Conservation (phyloP, 768 basidiomycete species). For the Gautieria morchelliformis region DNA sequence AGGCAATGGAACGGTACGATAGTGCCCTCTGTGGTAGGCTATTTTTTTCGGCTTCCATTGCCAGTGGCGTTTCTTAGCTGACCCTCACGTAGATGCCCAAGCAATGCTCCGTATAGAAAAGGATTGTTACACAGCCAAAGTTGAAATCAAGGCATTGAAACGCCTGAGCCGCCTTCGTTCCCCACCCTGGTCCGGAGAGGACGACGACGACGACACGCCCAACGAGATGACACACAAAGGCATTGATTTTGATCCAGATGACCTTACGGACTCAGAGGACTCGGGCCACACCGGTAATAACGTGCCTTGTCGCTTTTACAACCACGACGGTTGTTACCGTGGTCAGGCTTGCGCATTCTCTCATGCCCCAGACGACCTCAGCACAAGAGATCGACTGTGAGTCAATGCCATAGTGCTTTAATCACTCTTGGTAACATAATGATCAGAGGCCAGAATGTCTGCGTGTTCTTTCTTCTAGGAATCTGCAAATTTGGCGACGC, state of each 20-base stretch:
- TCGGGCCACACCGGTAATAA: conserved; percentile 10
- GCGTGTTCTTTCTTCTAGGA: background rate
- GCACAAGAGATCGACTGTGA: conserved; percentile 12
- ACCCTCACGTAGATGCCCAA: background rate
- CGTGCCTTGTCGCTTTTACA: conserved; percentile 17
- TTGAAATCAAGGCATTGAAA: background rate
- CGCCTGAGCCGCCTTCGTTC: background rate
- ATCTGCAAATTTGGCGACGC: background rate
- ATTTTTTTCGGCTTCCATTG: background rate
- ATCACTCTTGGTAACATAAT: background rate
- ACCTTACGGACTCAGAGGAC: conserved; percentile 14
- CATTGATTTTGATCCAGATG: background rate
- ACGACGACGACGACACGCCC: background rate
- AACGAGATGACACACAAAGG: background rate
- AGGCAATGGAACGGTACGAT: background rate
- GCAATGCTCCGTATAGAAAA: background rate
- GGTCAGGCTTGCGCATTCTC: conserved; percentile 12
- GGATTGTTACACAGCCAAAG: background rate
- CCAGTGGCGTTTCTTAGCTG: background rate
- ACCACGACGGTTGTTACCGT: conserved; percentile 15
- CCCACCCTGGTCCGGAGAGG: background rate
- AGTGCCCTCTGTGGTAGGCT: background rate
- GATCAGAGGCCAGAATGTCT: background rate
- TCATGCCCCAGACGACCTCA: conserved; percentile 14
- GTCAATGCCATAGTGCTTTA: background rate